Percentiles rank a stretch among this genome's conserved stretches.
Conservation (phyloP, 1,284 basidiomycete genomes). For the Sanghuangporus baumii region DNA sequence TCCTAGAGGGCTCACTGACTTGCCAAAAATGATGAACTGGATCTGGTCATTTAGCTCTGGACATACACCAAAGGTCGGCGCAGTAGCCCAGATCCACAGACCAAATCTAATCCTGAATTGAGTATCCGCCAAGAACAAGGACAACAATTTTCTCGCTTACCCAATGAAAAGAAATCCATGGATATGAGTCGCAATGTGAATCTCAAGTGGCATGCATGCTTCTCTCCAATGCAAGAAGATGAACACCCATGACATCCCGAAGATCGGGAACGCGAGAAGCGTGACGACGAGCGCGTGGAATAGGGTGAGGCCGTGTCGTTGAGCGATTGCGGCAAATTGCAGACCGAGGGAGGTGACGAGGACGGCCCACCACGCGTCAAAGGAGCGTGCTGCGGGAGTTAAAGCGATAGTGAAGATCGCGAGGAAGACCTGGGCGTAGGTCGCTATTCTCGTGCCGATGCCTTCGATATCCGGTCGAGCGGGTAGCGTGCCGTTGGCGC, state of each 20-base stretch:
- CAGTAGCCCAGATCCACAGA: constrained; percentile 16
- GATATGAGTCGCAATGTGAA: constrained; percentile 13
- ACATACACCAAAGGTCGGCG: constrained; percentile 12
- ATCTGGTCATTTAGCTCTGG: constrained; percentile 9
- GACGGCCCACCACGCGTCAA: constrained; percentile 18
- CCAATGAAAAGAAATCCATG: constrained; percentile 17
- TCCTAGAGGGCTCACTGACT: constrained; percentile 12
- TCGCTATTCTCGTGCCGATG: constrained; percentile 17
- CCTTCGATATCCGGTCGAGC: constrained; percentile 17
- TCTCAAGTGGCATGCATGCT: constrained; percentile 13
- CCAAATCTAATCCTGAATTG: constrained; percentile 5
- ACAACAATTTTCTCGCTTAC: not conserved
- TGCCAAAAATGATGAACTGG: constrained; percentile 14
- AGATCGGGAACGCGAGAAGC: constrained; percentile 14
- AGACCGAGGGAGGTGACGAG: constrained; percentile 17
- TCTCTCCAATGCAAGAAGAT: constrained; percentile 17
- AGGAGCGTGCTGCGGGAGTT: constrained; percentile 12
- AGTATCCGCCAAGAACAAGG: not conserved
- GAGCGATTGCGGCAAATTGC: constrained; percentile 16
- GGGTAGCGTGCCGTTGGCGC: constrained; percentile 9
- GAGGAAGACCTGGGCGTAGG: constrained; percentile 16
- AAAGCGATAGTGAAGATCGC: constrained; percentile 17
- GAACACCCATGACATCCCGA: constrained; percentile 17
- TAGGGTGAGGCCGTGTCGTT: constrained; percentile 9
- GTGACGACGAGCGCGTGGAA: constrained; percentile 15